These are phyloP conservation scores for Globisporangium emineosum DNA, from an alignment of 352 stramenopile species.

Conservation along the genomic window DNA sequence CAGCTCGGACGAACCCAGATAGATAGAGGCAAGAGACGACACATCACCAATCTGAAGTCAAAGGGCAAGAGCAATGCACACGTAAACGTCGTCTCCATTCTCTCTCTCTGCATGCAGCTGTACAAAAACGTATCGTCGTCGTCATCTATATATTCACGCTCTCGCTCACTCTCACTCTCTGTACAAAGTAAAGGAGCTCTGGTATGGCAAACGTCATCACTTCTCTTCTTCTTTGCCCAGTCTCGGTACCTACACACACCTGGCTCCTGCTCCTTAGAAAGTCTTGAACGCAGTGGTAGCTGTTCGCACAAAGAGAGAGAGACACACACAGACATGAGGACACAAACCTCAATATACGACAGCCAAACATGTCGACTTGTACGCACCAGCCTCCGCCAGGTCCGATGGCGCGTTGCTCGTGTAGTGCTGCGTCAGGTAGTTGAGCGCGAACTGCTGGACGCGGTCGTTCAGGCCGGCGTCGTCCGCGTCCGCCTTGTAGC, in stretches of 20 bases:
- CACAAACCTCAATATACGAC: not conserved
- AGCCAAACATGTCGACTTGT: not conserved
- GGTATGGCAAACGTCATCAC: not conserved
- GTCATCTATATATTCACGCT: slow-evolving; percentile 2
- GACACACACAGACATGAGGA: not conserved
- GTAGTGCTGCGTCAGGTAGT: slow-evolving; percentile 41
- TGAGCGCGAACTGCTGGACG: slow-evolving; percentile 46
- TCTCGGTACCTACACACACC: not conserved
- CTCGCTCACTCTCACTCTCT: not conserved
- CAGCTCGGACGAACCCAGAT: not conserved
- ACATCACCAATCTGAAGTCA: too few species aligned
- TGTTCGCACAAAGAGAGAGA: slow-evolving; percentile 8
- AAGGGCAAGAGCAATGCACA: not conserved
- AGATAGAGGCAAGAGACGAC: not conserved
- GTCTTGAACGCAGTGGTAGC: slow-evolving; percentile 29
- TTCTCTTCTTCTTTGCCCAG: not conserved
- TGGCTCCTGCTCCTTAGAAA: slow-evolving; percentile 25
- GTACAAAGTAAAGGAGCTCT: not conserved
- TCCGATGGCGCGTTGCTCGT: slow-evolving; percentile 31
- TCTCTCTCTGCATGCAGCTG: not conserved
- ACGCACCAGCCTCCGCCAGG: slow-evolving; percentile 42
- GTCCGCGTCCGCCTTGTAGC: slow-evolving; percentile 42
- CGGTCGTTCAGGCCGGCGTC: slow-evolving; percentile 57
- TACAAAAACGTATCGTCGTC: not conserved
- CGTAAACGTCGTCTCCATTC: slow-evolving; percentile 3